Conservation (phyloP, 345 rosid species). For the Brassica juncea region DNA sequence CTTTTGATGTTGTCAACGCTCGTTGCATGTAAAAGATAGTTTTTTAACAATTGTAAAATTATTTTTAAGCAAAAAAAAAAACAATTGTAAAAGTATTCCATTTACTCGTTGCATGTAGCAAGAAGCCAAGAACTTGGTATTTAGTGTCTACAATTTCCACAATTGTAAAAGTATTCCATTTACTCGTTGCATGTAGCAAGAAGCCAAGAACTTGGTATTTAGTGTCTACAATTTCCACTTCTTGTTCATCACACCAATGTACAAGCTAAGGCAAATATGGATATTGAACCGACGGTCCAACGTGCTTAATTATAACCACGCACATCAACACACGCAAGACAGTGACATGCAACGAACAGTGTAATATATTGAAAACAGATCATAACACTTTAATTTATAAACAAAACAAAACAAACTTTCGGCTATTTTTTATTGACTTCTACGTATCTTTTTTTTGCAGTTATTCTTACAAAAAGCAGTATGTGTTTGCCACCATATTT, state of each 20-base stretch:
- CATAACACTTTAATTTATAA: slow-evolving; percentile 17
- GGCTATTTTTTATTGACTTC: slow-evolving; percentile 41
- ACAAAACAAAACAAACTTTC: slow-evolving; percentile 34
- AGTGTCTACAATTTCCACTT: not conserved
- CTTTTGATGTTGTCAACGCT: not conserved
- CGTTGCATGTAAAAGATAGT: not conserved
- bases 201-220: not conserved
- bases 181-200: slow-evolving; percentile 12
- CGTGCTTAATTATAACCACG: not conserved
- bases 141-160: not conserved
- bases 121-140: not conserved
- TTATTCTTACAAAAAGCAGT: not conserved
- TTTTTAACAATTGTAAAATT: not conserved
- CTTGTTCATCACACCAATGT: slow-evolving; percentile 3
- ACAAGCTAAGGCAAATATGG: not conserved
- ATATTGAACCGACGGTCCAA: slow-evolving; percentile 17
- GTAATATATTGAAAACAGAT: slow-evolving; percentile 22
- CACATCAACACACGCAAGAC: not conserved
- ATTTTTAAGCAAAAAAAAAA: no score
- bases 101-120: slow-evolving; percentile 13
- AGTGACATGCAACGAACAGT: not conserved
- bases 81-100: not conserved
- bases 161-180: not conserved
- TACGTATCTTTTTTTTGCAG: slow-evolving; percentile 23
- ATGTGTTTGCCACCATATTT: slow-evolving; percentile 1